These are phyloP conservation scores for Suillus subalutaceus DNA, from an alignment of 768 basidiomycete genomes.

Conservation along the genomic window DNA sequence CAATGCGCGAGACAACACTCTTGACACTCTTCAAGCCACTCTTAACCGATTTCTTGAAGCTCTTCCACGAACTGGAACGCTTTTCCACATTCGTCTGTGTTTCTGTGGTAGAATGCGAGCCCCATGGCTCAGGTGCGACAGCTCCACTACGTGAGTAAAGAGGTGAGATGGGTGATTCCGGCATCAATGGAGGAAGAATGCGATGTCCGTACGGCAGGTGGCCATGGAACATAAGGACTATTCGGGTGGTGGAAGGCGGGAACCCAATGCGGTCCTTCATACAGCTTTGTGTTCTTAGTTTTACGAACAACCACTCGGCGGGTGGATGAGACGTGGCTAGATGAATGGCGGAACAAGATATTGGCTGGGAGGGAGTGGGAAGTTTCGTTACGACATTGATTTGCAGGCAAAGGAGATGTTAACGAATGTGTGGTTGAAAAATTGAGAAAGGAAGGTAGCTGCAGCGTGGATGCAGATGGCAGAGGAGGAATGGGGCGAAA, in stretches of 20 bases:
- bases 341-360: constrained; percentile 19
- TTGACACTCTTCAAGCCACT: constrained; percentile 21
- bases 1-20: constrained; percentile 22
- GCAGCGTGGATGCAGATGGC: constrained; percentile 40
- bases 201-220: constrained; percentile 43
- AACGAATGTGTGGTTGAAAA: constrained; percentile 25
- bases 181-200: constrained; percentile 41
- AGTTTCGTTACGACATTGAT: constrained; percentile 9
- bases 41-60: constrained; percentile 35
- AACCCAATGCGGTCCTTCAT: constrained; percentile 35
- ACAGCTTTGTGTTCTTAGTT: constrained; percentile 23
- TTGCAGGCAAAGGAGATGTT: constrained; percentile 15
- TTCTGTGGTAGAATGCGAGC: constrained; percentile 24
- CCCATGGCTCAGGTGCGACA: constrained; percentile 45
- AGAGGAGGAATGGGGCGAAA: constrained; percentile 38
- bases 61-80: constrained; percentile 32
- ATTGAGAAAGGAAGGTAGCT: constrained; percentile 42
- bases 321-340: constrained; percentile 20
- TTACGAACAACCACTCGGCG: constrained; percentile 17
- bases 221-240: constrained; percentile 59
- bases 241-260: constrained; percentile 51
- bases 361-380: constrained; percentile 21
- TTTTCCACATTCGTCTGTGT: constrained; percentile 22
- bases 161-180: constrained; percentile 39
- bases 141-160: constrained; percentile 42